Evolutionary conservation across 2,329 filamentous ascomycete genomes (phyloP).

Genomic region (Exophiala alcalophila): DNA sequence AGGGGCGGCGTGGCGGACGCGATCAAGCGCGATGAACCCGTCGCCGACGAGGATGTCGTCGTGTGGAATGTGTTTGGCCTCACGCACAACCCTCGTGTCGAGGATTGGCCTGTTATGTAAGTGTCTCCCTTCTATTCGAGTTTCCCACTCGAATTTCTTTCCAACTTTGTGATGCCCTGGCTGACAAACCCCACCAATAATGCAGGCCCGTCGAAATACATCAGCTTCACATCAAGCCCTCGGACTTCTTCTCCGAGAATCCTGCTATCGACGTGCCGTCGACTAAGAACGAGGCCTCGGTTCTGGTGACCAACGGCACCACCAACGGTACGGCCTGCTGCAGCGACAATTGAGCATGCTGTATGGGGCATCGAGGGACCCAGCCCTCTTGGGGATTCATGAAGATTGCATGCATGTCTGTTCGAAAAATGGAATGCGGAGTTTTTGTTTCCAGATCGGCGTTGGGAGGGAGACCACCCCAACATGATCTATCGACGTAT

Average conservation of each 20-base stretch:
- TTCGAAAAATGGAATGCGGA: too few relatives aligned
- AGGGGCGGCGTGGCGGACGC: constrained; percentile 46
- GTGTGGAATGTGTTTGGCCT: constrained; percentile 51
- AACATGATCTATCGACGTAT: too few relatives aligned
- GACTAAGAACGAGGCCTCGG: constrained; percentile 35
- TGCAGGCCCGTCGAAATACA: constrained; percentile 47
- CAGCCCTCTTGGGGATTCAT: too few relatives aligned
- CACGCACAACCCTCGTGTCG: constrained; percentile 52
- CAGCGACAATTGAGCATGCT: too few relatives aligned
- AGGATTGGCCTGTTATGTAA: constrained; percentile 51
- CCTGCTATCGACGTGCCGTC: constrained; percentile 54
- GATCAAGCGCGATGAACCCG: constrained; percentile 42
- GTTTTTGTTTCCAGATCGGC: too few relatives aligned
- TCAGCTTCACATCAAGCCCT: constrained; percentile 48
- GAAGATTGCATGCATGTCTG: too few relatives aligned
- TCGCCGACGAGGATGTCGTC: constrained; percentile 48
- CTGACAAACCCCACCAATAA: not conserved
- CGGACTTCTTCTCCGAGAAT: constrained; percentile 55
- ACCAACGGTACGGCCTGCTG: too few relatives aligned
- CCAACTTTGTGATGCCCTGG: too few relatives aligned
- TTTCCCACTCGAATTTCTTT: too few relatives aligned
- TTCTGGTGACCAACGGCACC: constrained; percentile 30
- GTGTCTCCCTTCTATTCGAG: constrained; percentile 38
- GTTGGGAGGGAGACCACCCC: too few relatives aligned
- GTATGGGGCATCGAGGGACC: too few relatives aligned